Base-by-base conservation (phyloP, 2,329 filamentous ascomycete species). In the Verticillium isaacii region DNA sequence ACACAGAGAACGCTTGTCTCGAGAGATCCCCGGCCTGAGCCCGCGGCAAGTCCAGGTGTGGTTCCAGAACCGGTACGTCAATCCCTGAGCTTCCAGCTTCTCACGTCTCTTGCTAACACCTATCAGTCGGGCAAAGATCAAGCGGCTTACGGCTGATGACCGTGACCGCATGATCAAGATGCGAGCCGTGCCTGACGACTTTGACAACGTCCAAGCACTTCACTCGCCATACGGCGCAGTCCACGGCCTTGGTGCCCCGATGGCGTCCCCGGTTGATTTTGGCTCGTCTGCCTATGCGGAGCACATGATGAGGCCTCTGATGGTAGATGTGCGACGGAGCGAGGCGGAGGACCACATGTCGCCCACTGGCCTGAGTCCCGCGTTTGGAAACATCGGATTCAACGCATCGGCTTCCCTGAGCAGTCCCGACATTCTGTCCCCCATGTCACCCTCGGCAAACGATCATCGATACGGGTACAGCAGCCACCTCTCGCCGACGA, bases 11-110 rank as follows among this genome's bases (percentile, higher is more conserved):
- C 85, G 92, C 56, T 81, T 98, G 41, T 94, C 93, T 4, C 83
- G 90, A 65, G 92, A 97, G 73, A 97, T 98, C 56, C 93, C 94
- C 36, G 94, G 93, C 1, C 78, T 98, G 57, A 97, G 91, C 69
- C 92, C 93, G 41, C 87, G 93, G 64, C 93, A 98, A 73, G 94
- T 98, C 29, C 93, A 98, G 75, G 93, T 98, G 58, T 98, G 93
- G 94, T 98, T 98, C 77, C 93, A 98, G 76, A 98, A 98, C 77
- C 87, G 93, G 93, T 97, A 84, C 69, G 83, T 71, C 29, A 58
- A 54, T 60, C 61, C 60, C 55, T 41, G 54, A 54, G 17, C 34
- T 57, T 50, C 55, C 19, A 52, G n/a, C 50, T 59, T 5, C 15
- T n/a, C 23, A 9, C 9, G 39, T 19, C 25, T 57, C 54, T 52